These are phyloP conservation scores for Saksenaea vasiformis DNA, from an alignment of 371 early-diverging fungal species.

Conservation along the genomic window DNA sequence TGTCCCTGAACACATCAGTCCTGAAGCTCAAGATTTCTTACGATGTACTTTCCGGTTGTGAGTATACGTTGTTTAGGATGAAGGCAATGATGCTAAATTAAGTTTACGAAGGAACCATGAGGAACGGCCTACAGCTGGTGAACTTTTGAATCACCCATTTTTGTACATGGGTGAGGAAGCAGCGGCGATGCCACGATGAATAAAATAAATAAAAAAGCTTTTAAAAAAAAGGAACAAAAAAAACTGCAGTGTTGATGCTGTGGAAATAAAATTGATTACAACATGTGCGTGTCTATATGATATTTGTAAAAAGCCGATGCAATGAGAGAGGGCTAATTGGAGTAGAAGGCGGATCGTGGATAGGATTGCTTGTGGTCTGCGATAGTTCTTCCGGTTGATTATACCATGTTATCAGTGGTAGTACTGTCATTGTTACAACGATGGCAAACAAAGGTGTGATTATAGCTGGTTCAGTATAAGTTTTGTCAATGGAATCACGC, in stretches of 20 bases:
- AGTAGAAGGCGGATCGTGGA: background rate
- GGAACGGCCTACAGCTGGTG: slow-evolving; percentile 60
- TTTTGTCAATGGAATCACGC: background rate
- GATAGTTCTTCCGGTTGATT: background rate
- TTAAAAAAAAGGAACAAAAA: too few species aligned
- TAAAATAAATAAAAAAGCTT: background rate
- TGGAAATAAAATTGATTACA: background rate
- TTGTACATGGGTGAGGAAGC: background rate
- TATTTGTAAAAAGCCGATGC: slow-evolving; percentile 1
- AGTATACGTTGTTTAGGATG: slow-evolving; percentile 20
- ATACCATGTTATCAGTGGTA: background rate
- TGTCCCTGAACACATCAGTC: slow-evolving; percentile 72
- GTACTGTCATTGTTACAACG: background rate
- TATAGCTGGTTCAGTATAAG: background rate
- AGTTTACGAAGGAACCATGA: slow-evolving; percentile 54
- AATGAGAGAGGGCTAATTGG: background rate
- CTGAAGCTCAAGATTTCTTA: slow-evolving; percentile 78
- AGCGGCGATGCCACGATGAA: background rate
- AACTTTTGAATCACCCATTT: slow-evolving; percentile 62
- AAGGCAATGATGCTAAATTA: background rate
- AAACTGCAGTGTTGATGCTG: background rate
- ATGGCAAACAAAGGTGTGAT: background rate
- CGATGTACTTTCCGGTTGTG: slow-evolving; percentile 74
- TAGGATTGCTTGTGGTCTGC: background rate
- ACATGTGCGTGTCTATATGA: background rate